Conservation (phyloP, 2,329 filamentous ascomycete species). For the Botrytis pseudocinerea region DNA sequence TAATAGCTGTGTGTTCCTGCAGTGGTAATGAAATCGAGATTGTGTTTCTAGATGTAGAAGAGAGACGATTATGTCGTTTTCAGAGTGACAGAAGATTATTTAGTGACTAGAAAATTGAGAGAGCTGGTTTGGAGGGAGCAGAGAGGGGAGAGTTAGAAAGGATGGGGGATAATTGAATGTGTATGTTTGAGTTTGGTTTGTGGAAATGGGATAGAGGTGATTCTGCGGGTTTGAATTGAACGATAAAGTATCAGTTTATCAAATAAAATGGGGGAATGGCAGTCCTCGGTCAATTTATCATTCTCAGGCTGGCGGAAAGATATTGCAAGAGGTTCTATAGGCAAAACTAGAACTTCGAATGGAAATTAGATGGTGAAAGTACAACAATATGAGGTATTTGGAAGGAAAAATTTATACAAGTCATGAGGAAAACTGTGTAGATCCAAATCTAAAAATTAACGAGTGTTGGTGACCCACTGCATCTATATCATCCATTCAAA, state of each 20-base stretch:
- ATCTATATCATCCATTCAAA: not conserved
- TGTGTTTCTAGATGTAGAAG: not conserved
- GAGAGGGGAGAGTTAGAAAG: not conserved
- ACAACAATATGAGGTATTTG: not conserved
- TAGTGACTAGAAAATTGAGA: not conserved
- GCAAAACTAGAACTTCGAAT: no score
- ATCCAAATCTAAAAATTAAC: not conserved
- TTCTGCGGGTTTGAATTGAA: not conserved
- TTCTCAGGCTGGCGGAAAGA: not conserved
- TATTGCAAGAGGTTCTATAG: no score
- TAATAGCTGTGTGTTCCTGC: not conserved
- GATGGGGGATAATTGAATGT: not conserved
- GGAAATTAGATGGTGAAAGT: not conserved
- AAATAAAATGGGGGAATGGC: not conserved
- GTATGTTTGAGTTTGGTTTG: not conserved
- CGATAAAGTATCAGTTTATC: fast-evolving
- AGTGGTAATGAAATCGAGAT: not conserved
- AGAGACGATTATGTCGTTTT: not conserved
- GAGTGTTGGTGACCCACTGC: not conserved
- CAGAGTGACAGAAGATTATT: not conserved
- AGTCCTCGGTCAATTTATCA: fast-evolving
- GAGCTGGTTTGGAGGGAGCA: not conserved
- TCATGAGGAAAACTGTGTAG: not conserved
- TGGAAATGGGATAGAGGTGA: not conserved
- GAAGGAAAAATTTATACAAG: not conserved